Conservation (phyloP, 331 rosid genomes). For the Ulmus americana region DNA sequence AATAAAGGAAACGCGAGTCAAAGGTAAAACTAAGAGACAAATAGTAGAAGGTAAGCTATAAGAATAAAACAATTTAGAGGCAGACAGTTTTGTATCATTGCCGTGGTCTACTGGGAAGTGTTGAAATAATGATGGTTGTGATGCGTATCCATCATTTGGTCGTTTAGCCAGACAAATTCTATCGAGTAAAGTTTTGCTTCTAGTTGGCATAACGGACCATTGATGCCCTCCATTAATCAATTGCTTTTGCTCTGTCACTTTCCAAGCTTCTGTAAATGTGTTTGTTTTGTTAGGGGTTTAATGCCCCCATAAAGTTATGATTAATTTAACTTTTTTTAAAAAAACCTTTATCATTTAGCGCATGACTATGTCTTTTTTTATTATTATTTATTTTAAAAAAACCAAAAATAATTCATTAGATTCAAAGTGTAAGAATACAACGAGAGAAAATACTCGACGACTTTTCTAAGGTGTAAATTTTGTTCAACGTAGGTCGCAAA, state of each 20-base stretch:
- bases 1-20: not conserved
- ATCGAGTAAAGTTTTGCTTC: not conserved
- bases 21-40: not conserved
- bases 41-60: not conserved
- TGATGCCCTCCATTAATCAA: not conserved
- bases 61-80: not conserved
- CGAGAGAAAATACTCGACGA: too few relatives aligned
- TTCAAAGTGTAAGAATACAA: too few relatives aligned
- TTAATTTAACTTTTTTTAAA: too few relatives aligned
- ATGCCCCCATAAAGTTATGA: too few relatives aligned
- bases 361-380: too few relatives aligned
- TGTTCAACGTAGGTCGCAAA: too few relatives aligned
- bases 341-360: too few relatives aligned
- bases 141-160: conserved; percentile 5
- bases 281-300: too few relatives aligned
- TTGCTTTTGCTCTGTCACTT: conserved; percentile 1
- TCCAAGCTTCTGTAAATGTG: not conserved
- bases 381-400: too few relatives aligned
- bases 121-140: not conserved
- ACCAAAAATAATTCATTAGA: too few relatives aligned
- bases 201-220: too few relatives aligned
- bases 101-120: not conserved
- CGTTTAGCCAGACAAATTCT: not conserved
- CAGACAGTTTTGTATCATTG: not conserved
- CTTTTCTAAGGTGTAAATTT: too few relatives aligned